phyloP scores from a whole-genome alignment of 2,329 filamentous ascomycete genomes.

The Lasiodiplodia sp. region DNA sequence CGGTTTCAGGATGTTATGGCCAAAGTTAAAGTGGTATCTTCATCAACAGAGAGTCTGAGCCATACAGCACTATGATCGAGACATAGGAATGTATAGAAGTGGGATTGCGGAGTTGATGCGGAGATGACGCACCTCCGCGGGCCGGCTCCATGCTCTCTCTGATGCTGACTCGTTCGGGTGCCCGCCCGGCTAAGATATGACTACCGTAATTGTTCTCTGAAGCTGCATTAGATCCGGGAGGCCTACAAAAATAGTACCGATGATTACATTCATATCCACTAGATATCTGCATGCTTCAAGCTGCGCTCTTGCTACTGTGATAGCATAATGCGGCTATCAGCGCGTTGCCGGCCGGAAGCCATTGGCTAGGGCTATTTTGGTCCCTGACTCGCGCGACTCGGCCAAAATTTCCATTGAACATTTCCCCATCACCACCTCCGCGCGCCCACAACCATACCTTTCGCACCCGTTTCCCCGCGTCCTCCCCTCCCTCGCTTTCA shows the following conservation, averaged over 20 bases:
- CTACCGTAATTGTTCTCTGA: too few species aligned
- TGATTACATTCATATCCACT: too few species aligned
- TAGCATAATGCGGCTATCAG: not conserved
- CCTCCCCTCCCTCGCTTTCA: constrained; percentile 46
- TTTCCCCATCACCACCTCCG: constrained; percentile 1
- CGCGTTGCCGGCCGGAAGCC: not conserved
- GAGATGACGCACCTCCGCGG: not conserved
- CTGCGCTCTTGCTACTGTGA: too few species aligned
- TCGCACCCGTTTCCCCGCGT: not conserved
- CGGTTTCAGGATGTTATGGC: not conserved
- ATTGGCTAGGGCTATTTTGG: not conserved
- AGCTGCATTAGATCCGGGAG: too few species aligned
- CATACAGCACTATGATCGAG: not conserved
- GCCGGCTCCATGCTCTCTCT: not conserved
- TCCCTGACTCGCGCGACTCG: not conserved
- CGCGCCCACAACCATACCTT: not conserved
- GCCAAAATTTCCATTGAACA: constrained; percentile 28
- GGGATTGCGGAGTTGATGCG: not conserved
- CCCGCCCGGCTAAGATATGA: too few species aligned
- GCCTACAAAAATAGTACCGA: too few species aligned
- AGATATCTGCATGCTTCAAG: too few species aligned
- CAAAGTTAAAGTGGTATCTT: not conserved
- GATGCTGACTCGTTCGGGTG: not conserved
- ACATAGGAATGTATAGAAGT: not conserved
- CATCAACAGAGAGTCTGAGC: not conserved